Base-by-base conservation (phyloP, 805 yeast species). In the Zygosaccharomyces pseudorouxii region DNA sequence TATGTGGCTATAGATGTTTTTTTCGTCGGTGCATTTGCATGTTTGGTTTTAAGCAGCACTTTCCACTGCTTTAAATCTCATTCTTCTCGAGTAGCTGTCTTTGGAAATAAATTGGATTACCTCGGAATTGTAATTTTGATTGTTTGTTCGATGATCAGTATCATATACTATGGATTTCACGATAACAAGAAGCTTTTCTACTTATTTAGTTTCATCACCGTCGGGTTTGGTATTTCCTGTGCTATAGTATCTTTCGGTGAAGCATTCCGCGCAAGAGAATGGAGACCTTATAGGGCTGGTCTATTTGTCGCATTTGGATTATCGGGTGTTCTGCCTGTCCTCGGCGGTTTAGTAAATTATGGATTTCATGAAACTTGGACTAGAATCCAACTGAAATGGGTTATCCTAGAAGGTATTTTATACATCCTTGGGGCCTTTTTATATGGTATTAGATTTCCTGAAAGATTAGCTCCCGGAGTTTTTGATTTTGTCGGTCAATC, bases 281-380 rank as follows among this genome's bases (percentile, higher is more conserved):
- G 87, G 82, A 76, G 96, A 31, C 81, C 90, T 1, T 77, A 78
- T 48, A 71, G 97, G 46, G 92, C 97, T 0, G 54, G 75, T 0
- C 79, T 89, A 79, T 89, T 89, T 67, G 82, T 89, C 7, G 57
- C 76, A 2, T 89, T 90, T 68, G 97, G 97, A 0, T 71, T 88
- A 18, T 80, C 89, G 1, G 92, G 93, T 0, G 72, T 78, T 0
- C 65, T 88, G 4, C 97, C 97, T 0, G 74, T 89, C 1, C 45
- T 78, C 0, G 71, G 71, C 10, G 89, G 90, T 0, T 52, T 75
- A 2, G 48, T 53, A 12, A 46, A 59, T 9, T 80, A 71, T 56
- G 95, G 93, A 0, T 51, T 61, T 16, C 58, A 60, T 2, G 79
- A 72, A 42, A 76, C 84, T 4, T 64, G 69, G 40, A 56, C 58